A percentile compares a stretch with the other conserved stretches of the same genome.
These are phyloP conservation scores for Chaetomium sp. DNA, from an alignment of 2,329 filamentous ascomycete species.

Conservation along the genomic window DNA sequence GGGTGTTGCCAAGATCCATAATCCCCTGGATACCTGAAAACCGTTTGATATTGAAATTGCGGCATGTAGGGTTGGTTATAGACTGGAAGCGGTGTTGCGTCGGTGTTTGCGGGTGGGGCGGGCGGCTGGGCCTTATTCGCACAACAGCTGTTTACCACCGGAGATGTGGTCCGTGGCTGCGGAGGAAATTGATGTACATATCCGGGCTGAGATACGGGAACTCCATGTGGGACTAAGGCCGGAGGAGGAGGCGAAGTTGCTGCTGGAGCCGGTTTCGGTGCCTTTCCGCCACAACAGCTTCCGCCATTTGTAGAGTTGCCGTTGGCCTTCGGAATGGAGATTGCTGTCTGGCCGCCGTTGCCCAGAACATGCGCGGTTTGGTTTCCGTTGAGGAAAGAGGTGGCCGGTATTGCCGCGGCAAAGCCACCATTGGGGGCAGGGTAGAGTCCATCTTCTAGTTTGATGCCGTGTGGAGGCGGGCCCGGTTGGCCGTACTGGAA, in stretches of 20 bases:
- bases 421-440: conserved; percentile 34
- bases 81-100: conserved; percentile 6
- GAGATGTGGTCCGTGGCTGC: conserved; percentile 25
- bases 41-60: conserved; percentile 37
- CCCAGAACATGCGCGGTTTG: conserved; percentile 6
- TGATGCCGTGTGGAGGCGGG: conserved; percentile 14
- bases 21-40: conserved; percentile 48
- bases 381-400: conserved; percentile 11
- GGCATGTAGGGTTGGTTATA: conserved; percentile 24
- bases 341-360: conserved; percentile 18
- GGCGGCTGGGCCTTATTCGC: conserved; percentile 16
- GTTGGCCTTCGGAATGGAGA: conserved; percentile 8
- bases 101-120: not conserved
- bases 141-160: conserved; percentile 5
- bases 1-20: conserved; percentile 51
- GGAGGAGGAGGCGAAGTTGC: not conserved
- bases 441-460: conserved; percentile 32
- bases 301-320: conserved; percentile 16
- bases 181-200: conserved; percentile 24
- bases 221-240: not conserved
- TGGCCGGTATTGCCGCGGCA: conserved; percentile 2
- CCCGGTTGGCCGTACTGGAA: conserved; percentile 13
- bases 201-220: conserved; percentile 1
- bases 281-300: conserved; percentile 32
- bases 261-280: conserved; percentile 5